Percentiles rank a stretch among this genome's conserved stretches.
Conservation (phyloP, 345 rosid genomes). For the Reutealis trisperma region DNA sequence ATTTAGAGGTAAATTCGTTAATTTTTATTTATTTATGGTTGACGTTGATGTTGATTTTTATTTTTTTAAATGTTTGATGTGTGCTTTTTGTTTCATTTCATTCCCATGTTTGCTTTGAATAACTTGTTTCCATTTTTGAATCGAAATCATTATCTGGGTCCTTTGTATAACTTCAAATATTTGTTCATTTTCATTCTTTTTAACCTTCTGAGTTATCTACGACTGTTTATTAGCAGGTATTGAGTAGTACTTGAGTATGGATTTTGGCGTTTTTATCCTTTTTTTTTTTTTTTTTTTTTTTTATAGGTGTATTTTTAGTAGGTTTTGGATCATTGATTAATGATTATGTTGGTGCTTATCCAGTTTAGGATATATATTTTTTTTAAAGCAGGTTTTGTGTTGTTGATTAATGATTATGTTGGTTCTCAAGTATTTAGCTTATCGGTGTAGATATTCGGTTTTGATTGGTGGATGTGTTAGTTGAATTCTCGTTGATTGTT, state of each 20-base stretch:
- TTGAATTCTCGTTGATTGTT: no score
- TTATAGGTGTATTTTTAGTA: conserved; percentile 7
- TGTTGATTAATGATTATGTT: neutral
- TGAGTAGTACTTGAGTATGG: no score
- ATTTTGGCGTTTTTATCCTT: no score
- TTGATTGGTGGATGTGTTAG: neutral
- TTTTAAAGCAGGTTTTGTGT: conserved; percentile 2
- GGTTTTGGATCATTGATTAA: neutral
- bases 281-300: no score
- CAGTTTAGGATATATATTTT: no score
- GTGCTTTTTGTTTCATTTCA: neutral
- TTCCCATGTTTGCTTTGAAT: conserved; percentile 19
- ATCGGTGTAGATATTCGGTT: neutral
- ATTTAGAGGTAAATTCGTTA: conserved; percentile 26
- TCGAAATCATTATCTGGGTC: conserved; percentile 33
- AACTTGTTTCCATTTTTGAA: conserved; percentile 15
- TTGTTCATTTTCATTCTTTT: no score
- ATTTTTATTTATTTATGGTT: neutral
- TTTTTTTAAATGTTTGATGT: neutral
- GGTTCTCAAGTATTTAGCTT: neutral
- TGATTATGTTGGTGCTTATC: neutral
- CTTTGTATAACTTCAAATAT: conserved; percentile 8
- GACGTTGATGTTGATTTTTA: neutral
- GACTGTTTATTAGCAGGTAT: no score
- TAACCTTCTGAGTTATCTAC: no score